Percentiles rank a stretch among this genome's conserved stretches.
Conservation (phyloP, 768 basidiomycete genomes). For the Amyloporia xantha region DNA sequence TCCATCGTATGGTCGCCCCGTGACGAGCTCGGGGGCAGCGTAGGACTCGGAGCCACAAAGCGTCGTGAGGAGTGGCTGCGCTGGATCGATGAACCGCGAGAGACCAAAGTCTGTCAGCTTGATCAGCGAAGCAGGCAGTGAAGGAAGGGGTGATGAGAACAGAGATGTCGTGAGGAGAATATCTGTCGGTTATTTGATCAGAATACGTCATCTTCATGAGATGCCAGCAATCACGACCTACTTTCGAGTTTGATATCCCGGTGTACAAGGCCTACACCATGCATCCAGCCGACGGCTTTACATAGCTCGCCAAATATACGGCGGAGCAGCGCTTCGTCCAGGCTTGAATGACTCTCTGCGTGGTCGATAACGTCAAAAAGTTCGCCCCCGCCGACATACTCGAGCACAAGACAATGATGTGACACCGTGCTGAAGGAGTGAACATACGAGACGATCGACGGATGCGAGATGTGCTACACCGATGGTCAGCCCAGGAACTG, state of each 20-base stretch:
- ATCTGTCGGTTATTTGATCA: slow-evolving; percentile 36
- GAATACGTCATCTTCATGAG: background rate
- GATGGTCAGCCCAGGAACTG: slow-evolving; percentile 1
- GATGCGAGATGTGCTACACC: slow-evolving; percentile 69
- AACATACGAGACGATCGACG: slow-evolving; percentile 67
- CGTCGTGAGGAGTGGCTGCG: slow-evolving; percentile 57
- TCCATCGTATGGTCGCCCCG: slow-evolving; percentile 64
- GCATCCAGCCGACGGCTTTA: slow-evolving; percentile 82
- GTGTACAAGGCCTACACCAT: slow-evolving; percentile 78
- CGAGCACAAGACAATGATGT: slow-evolving; percentile 75
- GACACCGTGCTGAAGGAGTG: slow-evolving; percentile 63
- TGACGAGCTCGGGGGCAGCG: slow-evolving; percentile 52
- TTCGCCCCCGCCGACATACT: slow-evolving; percentile 74
- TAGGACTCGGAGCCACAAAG: slow-evolving; percentile 88
- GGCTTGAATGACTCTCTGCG: slow-evolving; percentile 30
- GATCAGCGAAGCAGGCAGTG: slow-evolving; percentile 51
- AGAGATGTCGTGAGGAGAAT: slow-evolving; percentile 63
- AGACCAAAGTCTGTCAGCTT: slow-evolving; percentile 89
- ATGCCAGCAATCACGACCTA: slow-evolving; percentile 24
- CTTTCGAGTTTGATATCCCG: slow-evolving; percentile 88
- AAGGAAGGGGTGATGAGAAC: slow-evolving; percentile 27
- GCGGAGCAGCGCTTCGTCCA: slow-evolving; percentile 44
- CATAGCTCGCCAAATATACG: slow-evolving; percentile 74
- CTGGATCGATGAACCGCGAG: slow-evolving; percentile 73
- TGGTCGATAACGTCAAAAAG: slow-evolving; percentile 68